Base-by-base conservation (phyloP, 192 early-diverging fungal genomes). In the Podila epigama region DNA sequence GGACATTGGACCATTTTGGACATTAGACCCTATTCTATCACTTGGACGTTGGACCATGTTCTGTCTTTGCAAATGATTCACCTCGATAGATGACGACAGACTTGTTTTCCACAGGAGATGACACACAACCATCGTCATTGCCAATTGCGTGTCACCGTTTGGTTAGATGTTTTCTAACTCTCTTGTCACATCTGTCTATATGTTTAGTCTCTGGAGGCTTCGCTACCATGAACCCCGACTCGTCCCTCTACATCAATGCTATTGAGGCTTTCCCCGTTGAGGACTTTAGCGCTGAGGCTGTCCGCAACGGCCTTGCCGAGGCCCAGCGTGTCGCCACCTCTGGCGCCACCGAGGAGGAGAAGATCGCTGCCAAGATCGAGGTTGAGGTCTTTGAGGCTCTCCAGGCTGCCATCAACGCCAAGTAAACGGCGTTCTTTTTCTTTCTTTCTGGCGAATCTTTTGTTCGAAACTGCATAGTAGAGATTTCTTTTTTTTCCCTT, bases 211-310 rank as follows among this genome's bases (percentile, higher is more conserved):
- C 90, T 84, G 97, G 97, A 68, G 97, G 97, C 22, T 99, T 99
- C 81, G 95, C 95, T 59, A 91, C 92, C 70, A 92, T 99, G 85
- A 97, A 99, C 90, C 91, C 94, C 54, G 95, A 99, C 81, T 97
- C 94, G 28, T 86, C 93, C 51, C 87, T 98, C 63, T 96, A 98
- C 90, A 96, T 99, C 84, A 98, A 96, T 77, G 97, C 96, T 58
- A 84, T 96, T n/a, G 97, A 99, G 84, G 97, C 96, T 41, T 89
- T 93, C 78, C 83, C 92, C 56, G 80, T 99, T 12, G 93, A 95
- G 55, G 90, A 98, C 27, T 84, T 99, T 72, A 94, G 95, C 63
- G 52, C 84, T 41, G 93, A 95, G 78, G 83, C 92, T 41, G 90
- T 94, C 51, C 89, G 89, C 52, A 41, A 87, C 34, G 89, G 89